Evolutionary conservation across 805 yeast genomes (phyloP).

Genomic region (Kodamaea leandrae): DNA sequence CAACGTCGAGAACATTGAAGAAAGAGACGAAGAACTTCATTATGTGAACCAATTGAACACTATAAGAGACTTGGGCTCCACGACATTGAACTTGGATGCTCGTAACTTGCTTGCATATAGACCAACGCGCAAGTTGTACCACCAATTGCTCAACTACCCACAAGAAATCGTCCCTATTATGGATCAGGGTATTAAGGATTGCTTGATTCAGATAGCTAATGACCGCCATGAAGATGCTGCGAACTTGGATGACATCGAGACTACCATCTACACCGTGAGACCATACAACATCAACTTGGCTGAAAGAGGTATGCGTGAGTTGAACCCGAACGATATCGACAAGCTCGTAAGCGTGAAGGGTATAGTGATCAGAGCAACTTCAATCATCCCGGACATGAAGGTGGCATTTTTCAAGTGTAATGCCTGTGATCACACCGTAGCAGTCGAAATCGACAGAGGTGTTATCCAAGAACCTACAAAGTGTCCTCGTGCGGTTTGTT

Average conservation of each 20-base stretch:
- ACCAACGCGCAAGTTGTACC: constrained; percentile 72
- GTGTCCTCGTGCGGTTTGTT: constrained; percentile 89
- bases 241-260: constrained; percentile 67
- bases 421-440: constrained; percentile 89
- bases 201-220: constrained; percentile 70
- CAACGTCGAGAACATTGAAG: constrained; percentile 23
- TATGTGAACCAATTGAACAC: constrained; percentile 71
- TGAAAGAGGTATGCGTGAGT: constrained; percentile 24
- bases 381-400: constrained; percentile 96
- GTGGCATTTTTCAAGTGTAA: constrained; percentile 93
- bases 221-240: constrained; percentile 38
- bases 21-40: constrained; percentile 66
- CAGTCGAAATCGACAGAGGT: constrained; percentile 92
- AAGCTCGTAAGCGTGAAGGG: constrained; percentile 91
- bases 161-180: constrained; percentile 96
- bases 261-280: constrained; percentile 79
- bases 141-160: constrained; percentile 87
- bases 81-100: constrained; percentile 83
- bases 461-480: constrained; percentile 87
- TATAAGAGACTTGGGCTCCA: constrained; percentile 75
- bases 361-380: constrained; percentile 79
- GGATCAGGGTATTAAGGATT: constrained; percentile 94
- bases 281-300: constrained; percentile 76
- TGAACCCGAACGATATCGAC: constrained; percentile 48
- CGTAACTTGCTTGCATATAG: constrained; percentile 73